Conservation (phyloP, 805 yeast species). For the Myxozyma neotropica region DNA sequence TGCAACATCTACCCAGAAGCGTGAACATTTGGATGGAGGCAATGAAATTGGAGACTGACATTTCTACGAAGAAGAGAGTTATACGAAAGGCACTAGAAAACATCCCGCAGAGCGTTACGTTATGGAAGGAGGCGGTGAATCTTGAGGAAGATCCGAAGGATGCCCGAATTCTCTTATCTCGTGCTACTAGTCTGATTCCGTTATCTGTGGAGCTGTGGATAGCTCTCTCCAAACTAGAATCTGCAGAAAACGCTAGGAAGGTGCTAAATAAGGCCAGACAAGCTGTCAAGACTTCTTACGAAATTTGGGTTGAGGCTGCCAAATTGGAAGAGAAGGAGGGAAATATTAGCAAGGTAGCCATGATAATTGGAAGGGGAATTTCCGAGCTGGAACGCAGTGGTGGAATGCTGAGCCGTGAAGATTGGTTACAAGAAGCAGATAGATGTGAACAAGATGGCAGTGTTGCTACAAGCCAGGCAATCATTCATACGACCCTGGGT, state of each 20-base stretch:
- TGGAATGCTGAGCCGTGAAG: slow-evolving; percentile 43
- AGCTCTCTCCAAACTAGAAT: slow-evolving; percentile 53
- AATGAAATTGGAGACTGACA: slow-evolving; percentile 62
- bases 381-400: slow-evolving; percentile 47
- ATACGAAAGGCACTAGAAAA: slow-evolving; percentile 72
- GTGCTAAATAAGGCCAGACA: slow-evolving; percentile 65
- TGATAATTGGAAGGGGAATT: slow-evolving; percentile 54
- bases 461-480: slow-evolving; percentile 54
- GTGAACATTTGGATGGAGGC: slow-evolving; percentile 75
- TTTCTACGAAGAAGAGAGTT: slow-evolving; percentile 55
- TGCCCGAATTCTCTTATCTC: slow-evolving; percentile 55
- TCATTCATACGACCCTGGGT: slow-evolving; percentile 50
- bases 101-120: slow-evolving; percentile 55
- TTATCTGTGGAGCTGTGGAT: slow-evolving; percentile 67
- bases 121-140: slow-evolving; percentile 73
- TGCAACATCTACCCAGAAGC: slow-evolving; percentile 58
- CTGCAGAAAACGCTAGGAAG: slow-evolving; percentile 52
- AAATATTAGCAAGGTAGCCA: slow-evolving; percentile 48
- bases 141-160: slow-evolving; percentile 58
- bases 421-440: slow-evolving; percentile 63
- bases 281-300: slow-evolving; percentile 50
- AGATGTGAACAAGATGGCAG: slow-evolving; percentile 54
- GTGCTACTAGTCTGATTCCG: slow-evolving; percentile 74
- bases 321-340: slow-evolving; percentile 63
- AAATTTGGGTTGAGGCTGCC: slow-evolving; percentile 71